Evolutionary conservation across 2,329 filamentous ascomycete genomes (phyloP).

Genomic region (Cordyceps javanica): DNA sequence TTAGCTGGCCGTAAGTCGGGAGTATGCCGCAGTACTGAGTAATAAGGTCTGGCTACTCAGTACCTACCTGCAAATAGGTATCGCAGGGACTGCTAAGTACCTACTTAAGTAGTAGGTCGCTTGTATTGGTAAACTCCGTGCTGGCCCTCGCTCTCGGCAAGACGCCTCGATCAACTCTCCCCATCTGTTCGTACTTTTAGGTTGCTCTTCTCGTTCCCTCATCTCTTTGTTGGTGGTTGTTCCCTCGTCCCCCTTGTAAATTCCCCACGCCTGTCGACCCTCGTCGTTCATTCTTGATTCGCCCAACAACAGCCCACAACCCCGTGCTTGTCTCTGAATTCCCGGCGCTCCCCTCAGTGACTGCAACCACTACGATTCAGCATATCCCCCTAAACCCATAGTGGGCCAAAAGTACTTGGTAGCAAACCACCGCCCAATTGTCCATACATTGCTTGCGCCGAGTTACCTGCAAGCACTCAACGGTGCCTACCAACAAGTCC

Average conservation of each 20-base stretch:
- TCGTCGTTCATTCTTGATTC: neutral
- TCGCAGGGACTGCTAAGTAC: no score
- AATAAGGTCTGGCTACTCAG: no score
- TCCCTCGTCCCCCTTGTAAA: neutral
- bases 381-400: neutral
- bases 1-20: no score
- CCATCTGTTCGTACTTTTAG: no score
- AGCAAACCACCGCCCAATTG: neutral
- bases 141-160: neutral
- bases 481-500: neutral
- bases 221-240: neutral
- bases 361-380: neutral
- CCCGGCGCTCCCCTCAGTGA: neutral
- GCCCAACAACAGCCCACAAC: neutral
- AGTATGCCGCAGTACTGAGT: no score
- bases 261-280: slow-evolving; percentile 6
- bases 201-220: neutral
- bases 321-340: slow-evolving; percentile 7
- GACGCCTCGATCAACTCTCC: neutral
- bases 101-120: no score
- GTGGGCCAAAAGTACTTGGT: neutral
- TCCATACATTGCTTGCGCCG: neutral
- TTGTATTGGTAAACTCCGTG: no score
- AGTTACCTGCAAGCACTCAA: neutral
- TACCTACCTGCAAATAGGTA: no score